Conservation (phyloP, 2,329 filamentous ascomycete genomes). For the Cryphonectria nitschkei region DNA sequence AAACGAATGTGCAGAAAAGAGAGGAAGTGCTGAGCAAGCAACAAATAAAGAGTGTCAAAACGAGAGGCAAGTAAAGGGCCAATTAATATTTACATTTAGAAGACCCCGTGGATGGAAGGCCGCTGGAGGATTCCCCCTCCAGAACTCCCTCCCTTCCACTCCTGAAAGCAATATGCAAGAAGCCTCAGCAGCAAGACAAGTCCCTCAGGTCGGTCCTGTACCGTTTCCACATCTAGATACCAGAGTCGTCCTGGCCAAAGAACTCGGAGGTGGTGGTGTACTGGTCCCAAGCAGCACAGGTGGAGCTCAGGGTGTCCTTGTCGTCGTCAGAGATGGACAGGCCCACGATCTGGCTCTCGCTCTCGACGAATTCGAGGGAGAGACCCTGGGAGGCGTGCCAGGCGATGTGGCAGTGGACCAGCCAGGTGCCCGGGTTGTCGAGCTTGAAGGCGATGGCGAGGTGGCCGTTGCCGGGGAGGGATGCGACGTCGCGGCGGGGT, state of each 20-base stretch:
- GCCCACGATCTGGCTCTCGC: slow-evolving; percentile 30
- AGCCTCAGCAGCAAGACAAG: not conserved
- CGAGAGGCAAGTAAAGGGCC: not conserved
- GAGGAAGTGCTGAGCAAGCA: not conserved
- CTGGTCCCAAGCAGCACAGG: slow-evolving; percentile 27
- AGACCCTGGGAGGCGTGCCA: slow-evolving; percentile 42
- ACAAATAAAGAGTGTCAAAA: not conserved
- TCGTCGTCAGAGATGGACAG: slow-evolving; percentile 16
- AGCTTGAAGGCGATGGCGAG: slow-evolving; percentile 40
- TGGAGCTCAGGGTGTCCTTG: slow-evolving; percentile 29
- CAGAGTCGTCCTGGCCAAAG: slow-evolving; percentile 30
- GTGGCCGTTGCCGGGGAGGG: slow-evolving; percentile 36
- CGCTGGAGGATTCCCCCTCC: not conserved
- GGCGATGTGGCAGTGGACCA: slow-evolving; percentile 37
- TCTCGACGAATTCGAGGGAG: slow-evolving; percentile 42
- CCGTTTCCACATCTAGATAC: slow-evolving; percentile 27
- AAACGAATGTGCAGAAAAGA: not conserved
- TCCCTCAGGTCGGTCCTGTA: not conserved
- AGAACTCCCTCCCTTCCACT: not conserved
- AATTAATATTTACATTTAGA: not conserved
- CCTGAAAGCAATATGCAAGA: not conserved
- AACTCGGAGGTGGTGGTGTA: slow-evolving; percentile 29
- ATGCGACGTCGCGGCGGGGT: slow-evolving; percentile 44
- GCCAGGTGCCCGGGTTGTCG: slow-evolving; percentile 42
- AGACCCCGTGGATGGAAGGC: not conserved